phyloP scores from a whole-genome alignment of 2,329 filamentous ascomycete genomes.

The Calcarisporium arbuscula region DNA sequence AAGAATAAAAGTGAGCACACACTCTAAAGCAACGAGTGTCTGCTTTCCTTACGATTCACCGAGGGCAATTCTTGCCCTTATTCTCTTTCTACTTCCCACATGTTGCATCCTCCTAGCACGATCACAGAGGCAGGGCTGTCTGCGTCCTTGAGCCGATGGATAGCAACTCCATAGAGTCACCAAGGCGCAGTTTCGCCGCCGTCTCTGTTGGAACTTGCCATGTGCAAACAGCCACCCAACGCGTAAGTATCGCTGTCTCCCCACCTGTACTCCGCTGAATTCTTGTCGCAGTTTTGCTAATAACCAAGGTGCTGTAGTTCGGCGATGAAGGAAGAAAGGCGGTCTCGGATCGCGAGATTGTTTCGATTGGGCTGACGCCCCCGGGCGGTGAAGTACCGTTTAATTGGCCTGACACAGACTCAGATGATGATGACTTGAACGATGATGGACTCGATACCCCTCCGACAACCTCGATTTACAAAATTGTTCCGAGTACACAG shows the following conservation, averaged over 20 bases:
- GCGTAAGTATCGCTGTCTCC: constrained; percentile 21
- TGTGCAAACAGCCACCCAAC: constrained; percentile 28
- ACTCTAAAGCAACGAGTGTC: constrained; percentile 1
- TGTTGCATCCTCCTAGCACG: too few relatives aligned
- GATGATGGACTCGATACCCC: too few relatives aligned
- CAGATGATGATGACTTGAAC: constrained; percentile 16
- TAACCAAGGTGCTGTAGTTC: constrained; percentile 21
- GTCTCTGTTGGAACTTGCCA: constrained; percentile 29
- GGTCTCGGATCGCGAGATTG: constrained; percentile 29
- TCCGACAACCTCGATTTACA: constrained; percentile 18
- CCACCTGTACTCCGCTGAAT: background rate
- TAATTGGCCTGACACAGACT: constrained; percentile 20
- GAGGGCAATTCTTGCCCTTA: too few relatives aligned
- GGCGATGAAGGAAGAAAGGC: constrained; percentile 25
- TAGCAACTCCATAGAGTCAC: too few relatives aligned
- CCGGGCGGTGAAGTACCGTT: constrained; percentile 19
- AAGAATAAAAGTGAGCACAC: constrained; percentile 1
- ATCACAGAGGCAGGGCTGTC: too few relatives aligned
- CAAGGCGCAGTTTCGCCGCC: constrained; percentile 13
- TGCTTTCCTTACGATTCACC: too few relatives aligned
- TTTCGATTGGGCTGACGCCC: constrained; percentile 15
- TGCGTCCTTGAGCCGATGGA: too few relatives aligned
- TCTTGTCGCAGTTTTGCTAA: constrained; percentile 2
- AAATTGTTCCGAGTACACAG: constrained; percentile 26
- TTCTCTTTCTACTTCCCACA: too few relatives aligned